Percentiles rank a stretch among this genome's conserved stretches.
Conservation (phyloP, 352 stramenopile genomes). For the Saprolegnia diclina region DNA sequence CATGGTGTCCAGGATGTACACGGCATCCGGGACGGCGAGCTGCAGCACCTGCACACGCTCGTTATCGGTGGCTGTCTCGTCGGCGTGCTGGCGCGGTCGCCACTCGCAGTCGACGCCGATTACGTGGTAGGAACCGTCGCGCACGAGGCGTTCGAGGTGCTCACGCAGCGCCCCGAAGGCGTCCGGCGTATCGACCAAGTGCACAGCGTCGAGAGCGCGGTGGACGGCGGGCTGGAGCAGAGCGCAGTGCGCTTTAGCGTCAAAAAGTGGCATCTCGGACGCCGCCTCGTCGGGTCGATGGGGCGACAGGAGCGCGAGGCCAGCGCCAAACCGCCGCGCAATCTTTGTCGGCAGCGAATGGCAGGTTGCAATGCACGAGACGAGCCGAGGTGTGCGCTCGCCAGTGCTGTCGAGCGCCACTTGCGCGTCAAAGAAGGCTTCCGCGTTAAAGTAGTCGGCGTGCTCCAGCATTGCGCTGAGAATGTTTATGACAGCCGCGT, state of each 20-base stretch:
- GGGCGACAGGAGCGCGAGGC: neutral
- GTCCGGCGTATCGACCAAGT: conserved; percentile 4
- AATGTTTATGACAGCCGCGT: neutral
- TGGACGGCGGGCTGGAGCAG: neutral
- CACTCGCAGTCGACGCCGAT: conserved; percentile 25
- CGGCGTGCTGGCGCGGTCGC: neutral
- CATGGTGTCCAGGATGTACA: conserved; percentile 15
- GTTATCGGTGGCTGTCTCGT: neutral
- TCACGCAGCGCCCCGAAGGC: neutral
- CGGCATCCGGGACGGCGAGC: neutral
- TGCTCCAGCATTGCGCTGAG: neutral
- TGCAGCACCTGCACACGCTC: conserved; percentile 14
- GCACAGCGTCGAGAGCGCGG: neutral
- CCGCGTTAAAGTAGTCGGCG: neutral
- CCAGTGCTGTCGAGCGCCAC: neutral
- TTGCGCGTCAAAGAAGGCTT: conserved; percentile 1
- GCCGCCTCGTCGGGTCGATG: neutral
- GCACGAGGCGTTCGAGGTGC: neutral
- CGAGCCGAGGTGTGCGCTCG: neutral
- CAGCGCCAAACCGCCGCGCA: too few species aligned
- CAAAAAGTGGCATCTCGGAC: neutral
- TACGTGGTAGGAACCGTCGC: neutral
- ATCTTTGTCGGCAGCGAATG: too few species aligned
- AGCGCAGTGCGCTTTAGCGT: neutral
- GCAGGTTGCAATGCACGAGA: neutral